Conservation (phyloP, 768 basidiomycete genomes). For the Phylloporus sp. region DNA sequence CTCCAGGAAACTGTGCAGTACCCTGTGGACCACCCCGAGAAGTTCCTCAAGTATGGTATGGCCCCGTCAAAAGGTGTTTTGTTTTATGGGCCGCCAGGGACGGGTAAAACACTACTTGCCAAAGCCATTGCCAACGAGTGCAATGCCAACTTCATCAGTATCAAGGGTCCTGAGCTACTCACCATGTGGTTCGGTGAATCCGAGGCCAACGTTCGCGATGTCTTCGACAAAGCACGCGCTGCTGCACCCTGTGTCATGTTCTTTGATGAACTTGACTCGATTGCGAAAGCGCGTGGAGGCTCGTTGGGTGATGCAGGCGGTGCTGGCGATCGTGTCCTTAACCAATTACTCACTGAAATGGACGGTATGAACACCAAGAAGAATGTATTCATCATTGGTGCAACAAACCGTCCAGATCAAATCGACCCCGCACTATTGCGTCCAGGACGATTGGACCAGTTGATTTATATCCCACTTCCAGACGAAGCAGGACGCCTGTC, state of each 20-base stretch:
- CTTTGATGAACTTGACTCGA: constrained; percentile 99
- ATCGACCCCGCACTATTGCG: constrained; percentile 91
- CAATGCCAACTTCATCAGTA: constrained; percentile 99
- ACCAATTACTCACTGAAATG: constrained; percentile 97
- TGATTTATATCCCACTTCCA: constrained; percentile 98
- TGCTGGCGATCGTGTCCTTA: constrained; percentile 95
- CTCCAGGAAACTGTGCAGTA: constrained; percentile 99
- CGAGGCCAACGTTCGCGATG: constrained; percentile 98
- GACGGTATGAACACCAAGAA: constrained; percentile 99
- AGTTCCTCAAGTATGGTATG: constrained; percentile 99
- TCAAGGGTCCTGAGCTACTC: constrained; percentile 98
- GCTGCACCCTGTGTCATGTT: constrained; percentile 99
- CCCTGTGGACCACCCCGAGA: constrained; percentile 99
- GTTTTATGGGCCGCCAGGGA: constrained; percentile 99
- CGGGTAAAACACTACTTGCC: constrained; percentile 97
- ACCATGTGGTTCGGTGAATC: constrained; percentile 99
- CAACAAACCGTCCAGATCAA: constrained; percentile 95
- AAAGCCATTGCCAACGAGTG: constrained; percentile 99
- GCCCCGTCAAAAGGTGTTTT: constrained; percentile 98
- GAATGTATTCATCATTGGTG: constrained; percentile 98
- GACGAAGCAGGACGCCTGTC: constrained; percentile 89
- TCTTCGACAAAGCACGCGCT: constrained; percentile 99
- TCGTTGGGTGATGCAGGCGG: constrained; percentile 88
- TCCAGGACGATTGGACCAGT: constrained; percentile 97
- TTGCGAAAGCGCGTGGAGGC: constrained; percentile 93